A percentile compares a stretch with the other conserved stretches of the same genome.
These are phyloP conservation scores for Talaromyces verruculosus DNA, from an alignment of 2,329 filamentous ascomycete genomes.

Conservation along the genomic window DNA sequence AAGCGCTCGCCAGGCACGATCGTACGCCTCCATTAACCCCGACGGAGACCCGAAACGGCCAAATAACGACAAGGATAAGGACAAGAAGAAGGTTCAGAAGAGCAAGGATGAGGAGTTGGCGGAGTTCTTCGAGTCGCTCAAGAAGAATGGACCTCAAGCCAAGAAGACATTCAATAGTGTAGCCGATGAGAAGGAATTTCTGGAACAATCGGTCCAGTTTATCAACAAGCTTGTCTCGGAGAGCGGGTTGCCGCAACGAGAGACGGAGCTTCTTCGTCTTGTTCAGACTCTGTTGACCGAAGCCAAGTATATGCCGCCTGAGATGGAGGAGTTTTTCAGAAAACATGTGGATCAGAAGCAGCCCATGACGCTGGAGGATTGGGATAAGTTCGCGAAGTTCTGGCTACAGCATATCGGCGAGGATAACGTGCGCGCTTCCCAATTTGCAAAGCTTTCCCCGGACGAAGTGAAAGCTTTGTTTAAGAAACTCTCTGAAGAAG, in stretches of 20 bases:
- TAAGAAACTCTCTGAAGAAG: slow-evolving; percentile 10
- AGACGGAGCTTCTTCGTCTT: slow-evolving; percentile 4
- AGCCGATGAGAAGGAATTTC: slow-evolving; percentile 43
- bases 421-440: background rate
- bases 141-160: slow-evolving; percentile 24
- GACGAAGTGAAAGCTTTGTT: slow-evolving; percentile 11
- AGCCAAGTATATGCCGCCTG: slow-evolving; percentile 16
- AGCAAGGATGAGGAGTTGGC: slow-evolving; percentile 14
- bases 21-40: slow-evolving; percentile 47
- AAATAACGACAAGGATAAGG: slow-evolving; percentile 33
- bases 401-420: slow-evolving; percentile 15
- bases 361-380: slow-evolving; percentile 16
- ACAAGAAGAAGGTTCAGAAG: slow-evolving; percentile 16
- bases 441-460: slow-evolving; percentile 11
- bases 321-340: slow-evolving; percentile 20
- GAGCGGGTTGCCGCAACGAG: slow-evolving; percentile 5
- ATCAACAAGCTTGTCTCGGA: slow-evolving; percentile 1
- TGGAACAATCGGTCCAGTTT: slow-evolving; percentile 14
- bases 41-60: slow-evolving; percentile 45
- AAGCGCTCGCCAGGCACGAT: slow-evolving; percentile 36
- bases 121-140: slow-evolving; percentile 12
- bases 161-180: slow-evolving; percentile 47
- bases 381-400: slow-evolving; percentile 11
- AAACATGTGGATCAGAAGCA: slow-evolving; percentile 16
- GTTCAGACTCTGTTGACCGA: slow-evolving; percentile 7